These are phyloP conservation scores for Ganoderma lucidum DNA, from an alignment of 1,284 basidiomycete genomes.

Conservation along the genomic window DNA sequence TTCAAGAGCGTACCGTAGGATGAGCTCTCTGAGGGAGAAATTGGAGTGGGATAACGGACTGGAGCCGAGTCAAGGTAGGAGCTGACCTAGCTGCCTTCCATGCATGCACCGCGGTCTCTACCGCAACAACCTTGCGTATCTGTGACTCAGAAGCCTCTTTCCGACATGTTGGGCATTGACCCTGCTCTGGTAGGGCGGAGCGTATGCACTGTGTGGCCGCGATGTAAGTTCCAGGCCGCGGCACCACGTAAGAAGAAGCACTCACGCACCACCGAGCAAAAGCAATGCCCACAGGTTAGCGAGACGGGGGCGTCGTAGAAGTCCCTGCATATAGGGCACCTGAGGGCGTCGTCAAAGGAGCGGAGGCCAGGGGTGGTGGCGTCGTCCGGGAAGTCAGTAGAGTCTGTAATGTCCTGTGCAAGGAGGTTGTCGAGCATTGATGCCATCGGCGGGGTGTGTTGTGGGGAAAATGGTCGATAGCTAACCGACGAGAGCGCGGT, in stretches of 20 bases:
- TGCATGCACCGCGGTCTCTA: constrained; percentile 67
- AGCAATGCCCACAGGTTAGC: constrained; percentile 76
- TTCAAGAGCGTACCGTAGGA: constrained; percentile 32
- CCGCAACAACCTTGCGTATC: constrained; percentile 61
- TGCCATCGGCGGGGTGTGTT: neutral
- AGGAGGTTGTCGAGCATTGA: constrained; percentile 22
- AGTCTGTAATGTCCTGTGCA: constrained; percentile 59
- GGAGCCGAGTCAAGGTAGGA: too few relatives aligned
- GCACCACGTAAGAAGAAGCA: neutral
- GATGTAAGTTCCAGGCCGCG: neutral
- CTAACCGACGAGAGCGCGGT: neutral
- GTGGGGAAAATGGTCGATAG: neutral
- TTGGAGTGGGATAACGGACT: neutral
- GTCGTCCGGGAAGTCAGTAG: constrained; percentile 67
- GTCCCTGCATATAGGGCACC: constrained; percentile 78
- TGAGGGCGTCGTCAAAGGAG: constrained; percentile 65
- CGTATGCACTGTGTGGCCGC: constrained; percentile 63
- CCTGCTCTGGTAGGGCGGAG: constrained; percentile 58
- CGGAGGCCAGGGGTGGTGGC: constrained; percentile 58
- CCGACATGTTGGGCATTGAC: constrained; percentile 73
- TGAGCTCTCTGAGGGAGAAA: constrained; percentile 9
- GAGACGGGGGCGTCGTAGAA: constrained; percentile 75
- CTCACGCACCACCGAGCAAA: constrained; percentile 73
- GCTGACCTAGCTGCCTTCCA: constrained; percentile 74
- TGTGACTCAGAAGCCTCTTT: constrained; percentile 62